These are phyloP conservation scores for Lolium perenne DNA, from an alignment of 176 grass and related monocot genomes.

Conservation along the genomic window DNA sequence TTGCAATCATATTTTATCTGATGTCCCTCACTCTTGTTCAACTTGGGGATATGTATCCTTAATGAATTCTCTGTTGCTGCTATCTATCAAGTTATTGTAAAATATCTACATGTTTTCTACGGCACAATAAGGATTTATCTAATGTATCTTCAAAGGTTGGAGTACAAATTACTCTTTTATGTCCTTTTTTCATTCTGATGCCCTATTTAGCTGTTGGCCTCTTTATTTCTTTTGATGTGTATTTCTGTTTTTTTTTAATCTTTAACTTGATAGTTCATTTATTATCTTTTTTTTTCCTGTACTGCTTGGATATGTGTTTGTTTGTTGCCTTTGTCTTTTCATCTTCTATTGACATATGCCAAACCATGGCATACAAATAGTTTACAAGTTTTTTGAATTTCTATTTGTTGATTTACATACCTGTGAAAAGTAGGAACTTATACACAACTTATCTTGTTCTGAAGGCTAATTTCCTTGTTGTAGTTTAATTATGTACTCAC, in stretches of 20 bases:
- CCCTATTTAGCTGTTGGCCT: neutral
- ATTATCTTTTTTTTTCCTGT: too few relatives aligned
- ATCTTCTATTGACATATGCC: neutral
- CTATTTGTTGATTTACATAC: neutral
- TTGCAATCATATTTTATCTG: constrained; percentile 1
- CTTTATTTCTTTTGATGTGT: neutral
- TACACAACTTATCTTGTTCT: neutral
- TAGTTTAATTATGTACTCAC: neutral
- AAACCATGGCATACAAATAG: neutral
- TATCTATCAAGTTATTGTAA: neutral
- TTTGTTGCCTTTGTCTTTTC: too few relatives aligned
- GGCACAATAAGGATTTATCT: neutral
- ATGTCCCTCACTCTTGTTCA: neutral
- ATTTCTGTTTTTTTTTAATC: neutral
- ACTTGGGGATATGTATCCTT: too few relatives aligned
- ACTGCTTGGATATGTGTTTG: too few relatives aligned
- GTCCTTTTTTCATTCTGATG: constrained; percentile 4
- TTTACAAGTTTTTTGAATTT: neutral
- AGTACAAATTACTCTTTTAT: neutral
- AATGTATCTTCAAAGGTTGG: neutral
- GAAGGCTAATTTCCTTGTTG: neutral
- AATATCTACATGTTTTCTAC: neutral
- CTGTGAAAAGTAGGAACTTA: neutral
- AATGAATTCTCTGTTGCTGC: neutral
- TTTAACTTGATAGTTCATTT: neutral